Evolutionary conservation across 192 early-diverging fungal genomes (phyloP), one percentile per base, ranked within the genome.

Genomic region (Coemansia sp.): DNA sequence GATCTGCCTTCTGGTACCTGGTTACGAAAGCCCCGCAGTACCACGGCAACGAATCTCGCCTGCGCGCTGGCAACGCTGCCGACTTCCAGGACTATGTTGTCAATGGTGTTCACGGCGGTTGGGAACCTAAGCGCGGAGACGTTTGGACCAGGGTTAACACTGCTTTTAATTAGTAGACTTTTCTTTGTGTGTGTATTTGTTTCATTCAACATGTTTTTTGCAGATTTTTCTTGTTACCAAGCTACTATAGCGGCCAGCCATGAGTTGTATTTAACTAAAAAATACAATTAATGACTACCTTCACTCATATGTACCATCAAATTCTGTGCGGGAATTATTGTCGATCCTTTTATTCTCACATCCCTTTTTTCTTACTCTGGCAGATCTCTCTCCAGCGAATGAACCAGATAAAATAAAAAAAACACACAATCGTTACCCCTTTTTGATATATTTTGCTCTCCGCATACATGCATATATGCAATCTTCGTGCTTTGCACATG

Each of bases 1-100:
- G 76, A 11, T 62, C 81, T 6, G 81, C 64, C 6, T 77, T 78
- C 48, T 83, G 81, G 81, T 83, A 75, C 41, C 62, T 83, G 36
- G 55, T 62, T 9, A 72, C 32, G 6, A 43, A 66, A 19, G 72
- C 72, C 1, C 15, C 67, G 18, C 56, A 12, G 0, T 83, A 64
- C 22, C 69, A 83, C 51, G 62, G 45, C 13, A 66, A 71, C 32
- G 22, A 49, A 0, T 51, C 36, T 19, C 71, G 64, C 58, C 71
- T 83, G 22, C 72, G 77, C 22, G 55, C 46, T 18, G 76, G 77
- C 26, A 73, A 83, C 39, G 46, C 54, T 13, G 67, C 74, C 22
- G 75, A 77, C 67, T 78, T 83, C 70, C 67, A 78, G 65, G 73
- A 68, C 37, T 83, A 83, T 43, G 46, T 72, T 18, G 62, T 62